Conservation (phyloP, 371 early-diverging fungal species). For the Paramicrosporidium saccamoebae region DNA sequence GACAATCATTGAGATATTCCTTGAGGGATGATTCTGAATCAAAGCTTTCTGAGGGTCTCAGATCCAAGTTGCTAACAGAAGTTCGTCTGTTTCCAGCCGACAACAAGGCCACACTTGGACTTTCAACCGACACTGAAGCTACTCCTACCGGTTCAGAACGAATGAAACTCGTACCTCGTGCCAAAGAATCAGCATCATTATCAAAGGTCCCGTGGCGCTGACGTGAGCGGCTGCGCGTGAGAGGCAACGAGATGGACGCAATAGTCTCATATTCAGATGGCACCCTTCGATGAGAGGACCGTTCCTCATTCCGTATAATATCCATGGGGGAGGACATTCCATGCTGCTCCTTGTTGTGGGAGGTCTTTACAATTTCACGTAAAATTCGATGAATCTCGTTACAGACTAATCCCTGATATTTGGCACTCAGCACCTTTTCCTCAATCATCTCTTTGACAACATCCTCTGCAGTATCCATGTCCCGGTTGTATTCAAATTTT, state of each 20-base stretch:
- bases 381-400: slow-evolving; percentile 50
- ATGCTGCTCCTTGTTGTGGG: slow-evolving; percentile 10
- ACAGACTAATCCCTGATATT: slow-evolving; percentile 34
- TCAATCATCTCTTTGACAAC: slow-evolving; percentile 70
- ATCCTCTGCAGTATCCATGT: slow-evolving; percentile 57
- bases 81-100: not conserved
- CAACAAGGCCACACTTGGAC: not conserved
- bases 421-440: slow-evolving; percentile 29
- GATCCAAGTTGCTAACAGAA: not conserved
- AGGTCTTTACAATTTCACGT: slow-evolving; percentile 19
- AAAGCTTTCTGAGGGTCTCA: not conserved
- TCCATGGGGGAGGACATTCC: slow-evolving; percentile 7
- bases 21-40: not conserved
- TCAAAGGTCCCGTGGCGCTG: slow-evolving; percentile 6
- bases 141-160: slow-evolving; percentile 8
- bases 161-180: slow-evolving; percentile 9
- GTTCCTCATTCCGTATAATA: slow-evolving; percentile 5
- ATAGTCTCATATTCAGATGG: no score
- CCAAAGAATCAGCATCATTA: slow-evolving; percentile 6
- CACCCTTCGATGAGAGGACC: no score
- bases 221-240: no score
- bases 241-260: no score
- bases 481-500: slow-evolving; percentile 55
- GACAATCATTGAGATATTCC: slow-evolving; percentile 16
- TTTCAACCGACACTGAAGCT: slow-evolving; percentile 6